Evolutionary conservation across 768 basidiomycete species (phyloP).

Genomic region (Tubosaeta sp.): DNA sequence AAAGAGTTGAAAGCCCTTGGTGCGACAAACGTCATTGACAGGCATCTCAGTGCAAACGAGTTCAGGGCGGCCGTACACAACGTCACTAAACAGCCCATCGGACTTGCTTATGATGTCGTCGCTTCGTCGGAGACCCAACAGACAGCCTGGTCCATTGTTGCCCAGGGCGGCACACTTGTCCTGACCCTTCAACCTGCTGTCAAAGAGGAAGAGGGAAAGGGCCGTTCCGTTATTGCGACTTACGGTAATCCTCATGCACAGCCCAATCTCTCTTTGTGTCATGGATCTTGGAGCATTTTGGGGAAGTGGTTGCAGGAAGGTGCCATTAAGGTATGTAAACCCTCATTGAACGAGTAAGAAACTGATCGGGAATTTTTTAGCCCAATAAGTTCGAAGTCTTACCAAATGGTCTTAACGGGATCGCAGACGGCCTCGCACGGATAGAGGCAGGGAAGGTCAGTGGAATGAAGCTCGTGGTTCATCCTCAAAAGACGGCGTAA

Average conservation of each 20-base stretch:
- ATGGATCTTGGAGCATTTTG: conserved; percentile 18
- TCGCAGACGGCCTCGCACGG: conserved; percentile 34
- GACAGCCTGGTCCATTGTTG: conserved; percentile 30
- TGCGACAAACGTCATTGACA: conserved; percentile 39
- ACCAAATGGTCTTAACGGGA: conserved; percentile 36
- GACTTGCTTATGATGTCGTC: conserved; percentile 31
- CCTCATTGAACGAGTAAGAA: neutral
- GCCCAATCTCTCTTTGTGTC: conserved; percentile 16
- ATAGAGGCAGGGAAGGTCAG: conserved; percentile 37
- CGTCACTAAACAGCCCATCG: conserved; percentile 20
- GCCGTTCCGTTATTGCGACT: conserved; percentile 18
- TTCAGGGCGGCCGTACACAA: conserved; percentile 20
- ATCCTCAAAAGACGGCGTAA: conserved; percentile 36
- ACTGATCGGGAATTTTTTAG: conserved; percentile 19
- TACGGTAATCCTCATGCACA: conserved; percentile 22
- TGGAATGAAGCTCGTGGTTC: conserved; percentile 41
- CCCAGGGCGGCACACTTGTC: conserved; percentile 31
- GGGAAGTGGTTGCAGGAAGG: conserved; percentile 25
- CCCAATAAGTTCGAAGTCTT: conserved; percentile 42
- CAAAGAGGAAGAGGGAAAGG: conserved; percentile 19
- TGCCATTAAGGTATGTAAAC: conserved; percentile 19
- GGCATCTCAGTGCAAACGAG: conserved; percentile 14
- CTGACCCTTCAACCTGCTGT: conserved; percentile 22
- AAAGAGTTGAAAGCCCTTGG: conserved; percentile 34
- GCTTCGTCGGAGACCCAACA: conserved; percentile 33